A percentile compares a stretch with the other conserved stretches of the same genome.
Conservation (phyloP, 2,329 filamentous ascomycete genomes). For the Ophiocordyceps unilateralis region DNA sequence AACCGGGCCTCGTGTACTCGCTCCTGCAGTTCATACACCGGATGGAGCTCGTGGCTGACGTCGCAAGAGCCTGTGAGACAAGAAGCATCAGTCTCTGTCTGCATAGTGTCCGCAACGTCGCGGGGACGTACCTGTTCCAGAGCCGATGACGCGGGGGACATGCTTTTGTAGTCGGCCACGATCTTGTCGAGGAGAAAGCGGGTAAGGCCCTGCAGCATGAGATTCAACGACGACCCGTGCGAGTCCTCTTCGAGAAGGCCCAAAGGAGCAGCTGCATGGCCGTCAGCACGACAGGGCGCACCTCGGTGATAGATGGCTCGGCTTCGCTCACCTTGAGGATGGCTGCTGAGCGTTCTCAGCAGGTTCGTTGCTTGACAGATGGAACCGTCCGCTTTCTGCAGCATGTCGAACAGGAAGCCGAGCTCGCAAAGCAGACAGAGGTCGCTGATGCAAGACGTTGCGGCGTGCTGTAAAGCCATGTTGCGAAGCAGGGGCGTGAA, state of each 20-base stretch:
- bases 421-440: slow-evolving; percentile 83
- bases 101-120: neutral
- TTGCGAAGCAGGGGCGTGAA: slow-evolving; percentile 84
- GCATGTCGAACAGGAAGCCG: slow-evolving; percentile 93
- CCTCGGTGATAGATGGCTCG: neutral
- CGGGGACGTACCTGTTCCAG: slow-evolving; percentile 46
- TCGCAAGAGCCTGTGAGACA: slow-evolving; percentile 37
- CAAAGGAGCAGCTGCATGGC: slow-evolving; percentile 42
- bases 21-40: slow-evolving; percentile 75
- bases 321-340: slow-evolving; percentile 45
- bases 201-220: slow-evolving; percentile 73
- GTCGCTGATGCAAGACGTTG: slow-evolving; percentile 67
- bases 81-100: neutral
- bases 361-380: slow-evolving; percentile 96
- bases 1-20: slow-evolving; percentile 65
- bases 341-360: slow-evolving; percentile 71
- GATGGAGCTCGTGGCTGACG: slow-evolving; percentile 55
- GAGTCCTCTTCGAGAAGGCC: slow-evolving; percentile 75
- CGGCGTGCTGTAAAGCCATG: slow-evolving; percentile 72
- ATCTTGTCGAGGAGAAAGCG: slow-evolving; percentile 76
- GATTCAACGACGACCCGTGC: slow-evolving; percentile 53
- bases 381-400: slow-evolving; percentile 83
- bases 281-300: neutral
- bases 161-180: slow-evolving; percentile 54
- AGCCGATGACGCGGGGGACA: slow-evolving; percentile 40